Conservation (phyloP, 257 asterid species). For the Lavandula angustifolia region DNA sequence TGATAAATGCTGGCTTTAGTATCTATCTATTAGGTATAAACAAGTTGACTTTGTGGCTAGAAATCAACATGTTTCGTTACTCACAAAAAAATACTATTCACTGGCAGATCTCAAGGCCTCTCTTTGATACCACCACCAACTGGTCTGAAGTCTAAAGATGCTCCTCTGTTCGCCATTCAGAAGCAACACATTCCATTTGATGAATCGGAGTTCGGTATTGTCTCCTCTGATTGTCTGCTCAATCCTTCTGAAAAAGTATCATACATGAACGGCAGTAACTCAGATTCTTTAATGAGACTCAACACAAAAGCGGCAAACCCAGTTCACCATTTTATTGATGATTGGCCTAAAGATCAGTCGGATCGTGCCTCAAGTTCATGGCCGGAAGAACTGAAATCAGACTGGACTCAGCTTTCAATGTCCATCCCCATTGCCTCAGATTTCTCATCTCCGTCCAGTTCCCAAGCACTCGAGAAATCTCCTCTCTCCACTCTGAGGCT, state of each 20-base stretch:
- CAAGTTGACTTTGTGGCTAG: no score
- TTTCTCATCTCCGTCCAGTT: constrained; percentile 58
- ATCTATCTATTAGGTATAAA: no score
- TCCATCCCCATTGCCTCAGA: constrained; percentile 69
- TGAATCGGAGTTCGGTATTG: constrained; percentile 60
- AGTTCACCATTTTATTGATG: constrained; percentile 62
- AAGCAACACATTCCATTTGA: constrained; percentile 49
- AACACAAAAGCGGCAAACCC: constrained; percentile 41
- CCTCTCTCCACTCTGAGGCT: constrained; percentile 50
- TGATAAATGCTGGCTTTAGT: no score
- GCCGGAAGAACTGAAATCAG: constrained; percentile 64
- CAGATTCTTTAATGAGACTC: constrained; percentile 42
- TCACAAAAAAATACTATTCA: no score
- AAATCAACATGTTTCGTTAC: not conserved
- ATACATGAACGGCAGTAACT: constrained; percentile 40
- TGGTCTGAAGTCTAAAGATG: constrained; percentile 43
- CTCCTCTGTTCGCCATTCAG: constrained; percentile 37
- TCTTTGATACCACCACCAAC: constrained; percentile 39
- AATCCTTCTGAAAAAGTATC: constrained; percentile 63
- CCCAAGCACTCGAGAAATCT: constrained; percentile 56
- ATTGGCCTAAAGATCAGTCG: constrained; percentile 65
- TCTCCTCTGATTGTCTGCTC: constrained; percentile 61
- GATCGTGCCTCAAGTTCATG: constrained; percentile 46
- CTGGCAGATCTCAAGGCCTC: constrained; percentile 57
- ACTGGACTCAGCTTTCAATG: constrained; percentile 94